phyloP scores from a whole-genome alignment of 768 basidiomycete genomes.

The Fomitopsis pulvina region DNA sequence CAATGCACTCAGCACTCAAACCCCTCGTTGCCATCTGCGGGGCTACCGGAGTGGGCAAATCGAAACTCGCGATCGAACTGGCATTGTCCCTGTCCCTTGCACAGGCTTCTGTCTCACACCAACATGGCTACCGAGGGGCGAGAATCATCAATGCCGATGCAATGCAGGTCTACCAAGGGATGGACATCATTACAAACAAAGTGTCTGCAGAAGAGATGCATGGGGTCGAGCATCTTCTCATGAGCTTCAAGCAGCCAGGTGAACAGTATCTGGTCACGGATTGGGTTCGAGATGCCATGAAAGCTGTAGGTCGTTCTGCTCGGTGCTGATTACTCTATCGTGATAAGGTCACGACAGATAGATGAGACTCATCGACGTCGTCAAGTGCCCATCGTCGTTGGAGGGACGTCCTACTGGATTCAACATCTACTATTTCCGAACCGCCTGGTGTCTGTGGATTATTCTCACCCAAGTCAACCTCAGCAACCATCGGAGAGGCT shows the following conservation, averaged over 20 bases:
- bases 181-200: slow-evolving; percentile 95
- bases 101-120: not conserved
- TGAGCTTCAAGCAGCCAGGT: slow-evolving; percentile 82
- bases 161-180: slow-evolving; percentile 92
- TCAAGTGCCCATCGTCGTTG: slow-evolving; percentile 83
- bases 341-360: slow-evolving; percentile 42
- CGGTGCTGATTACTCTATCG: not conserved
- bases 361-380: slow-evolving; percentile 57
- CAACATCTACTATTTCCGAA: slow-evolving; percentile 92
- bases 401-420: slow-evolving; percentile 96
- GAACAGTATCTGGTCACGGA: slow-evolving; percentile 84
- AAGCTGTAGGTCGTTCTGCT: slow-evolving; percentile 46
- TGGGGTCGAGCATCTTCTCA: slow-evolving; percentile 83
- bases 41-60: slow-evolving; percentile 95
- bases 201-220: slow-evolving; percentile 66
- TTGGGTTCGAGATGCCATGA: slow-evolving; percentile 81
- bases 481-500: slow-evolving; percentile 24
- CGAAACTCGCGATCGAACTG: slow-evolving; percentile 83
- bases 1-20: slow-evolving; percentile 32
- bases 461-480: not conserved
- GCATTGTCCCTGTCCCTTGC: slow-evolving; percentile 47
- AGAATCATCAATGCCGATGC: slow-evolving; percentile 93
- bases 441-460: slow-evolving; percentile 39
- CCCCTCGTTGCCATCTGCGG: slow-evolving; percentile 86
- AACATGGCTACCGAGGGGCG: slow-evolving; percentile 49